phyloP scores from a whole-genome alignment of 1,284 basidiomycete species.

The Fomitopsis betulina region DNA sequence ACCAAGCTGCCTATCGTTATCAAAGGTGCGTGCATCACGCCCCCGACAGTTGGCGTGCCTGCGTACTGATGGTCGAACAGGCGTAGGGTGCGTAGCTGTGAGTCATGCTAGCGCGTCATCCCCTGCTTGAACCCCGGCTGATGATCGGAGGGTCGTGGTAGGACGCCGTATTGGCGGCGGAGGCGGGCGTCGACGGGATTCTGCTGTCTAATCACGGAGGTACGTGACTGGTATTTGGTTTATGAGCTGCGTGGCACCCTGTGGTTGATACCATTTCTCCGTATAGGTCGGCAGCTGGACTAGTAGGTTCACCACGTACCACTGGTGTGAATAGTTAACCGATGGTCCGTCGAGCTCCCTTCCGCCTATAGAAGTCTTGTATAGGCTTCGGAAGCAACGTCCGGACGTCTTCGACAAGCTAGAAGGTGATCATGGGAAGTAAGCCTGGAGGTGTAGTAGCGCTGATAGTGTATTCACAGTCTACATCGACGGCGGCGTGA shows the following conservation, averaged over 20 bases:
- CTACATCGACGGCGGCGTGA: slow-evolving; percentile 86
- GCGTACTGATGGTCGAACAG: background rate
- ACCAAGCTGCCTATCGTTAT: slow-evolving; percentile 81
- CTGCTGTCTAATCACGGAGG: slow-evolving; percentile 90
- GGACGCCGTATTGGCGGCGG: slow-evolving; percentile 84
- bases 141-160: slow-evolving; percentile 19
- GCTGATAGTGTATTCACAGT: slow-evolving; percentile 39
- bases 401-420: slow-evolving; percentile 74
- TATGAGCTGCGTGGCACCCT: background rate
- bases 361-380: slow-evolving; percentile 72
- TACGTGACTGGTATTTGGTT: slow-evolving; percentile 25
- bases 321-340: background rate
- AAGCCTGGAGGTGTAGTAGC: background rate
- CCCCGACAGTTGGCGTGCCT: background rate
- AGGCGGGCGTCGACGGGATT: slow-evolving; percentile 83
- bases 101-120: slow-evolving; percentile 6
- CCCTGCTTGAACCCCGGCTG: background rate
- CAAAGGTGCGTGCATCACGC: slow-evolving; percentile 42
- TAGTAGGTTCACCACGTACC: slow-evolving; percentile 42
- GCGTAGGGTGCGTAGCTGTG: slow-evolving; percentile 75
- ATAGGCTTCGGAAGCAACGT: slow-evolving; percentile 53
- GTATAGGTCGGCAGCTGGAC: slow-evolving; percentile 73
- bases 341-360: slow-evolving; percentile 41
- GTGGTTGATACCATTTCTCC: slow-evolving; percentile 16
- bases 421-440: slow-evolving; percentile 44